Evolutionary conservation across 768 basidiomycete species (phyloP).

Genomic region (Terana coerulea): DNA sequence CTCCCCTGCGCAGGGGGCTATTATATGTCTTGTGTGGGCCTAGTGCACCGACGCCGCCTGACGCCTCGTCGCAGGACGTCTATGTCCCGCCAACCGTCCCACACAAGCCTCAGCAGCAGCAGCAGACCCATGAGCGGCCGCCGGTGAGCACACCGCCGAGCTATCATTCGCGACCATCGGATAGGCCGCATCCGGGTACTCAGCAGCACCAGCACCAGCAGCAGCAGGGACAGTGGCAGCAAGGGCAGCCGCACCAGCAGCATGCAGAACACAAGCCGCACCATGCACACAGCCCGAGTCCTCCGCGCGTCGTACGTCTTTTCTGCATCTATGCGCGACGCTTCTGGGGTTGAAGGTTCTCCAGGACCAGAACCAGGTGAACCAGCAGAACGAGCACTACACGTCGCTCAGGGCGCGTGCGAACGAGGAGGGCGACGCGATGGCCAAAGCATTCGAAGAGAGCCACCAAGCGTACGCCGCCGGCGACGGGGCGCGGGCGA

Average conservation of each 20-base stretch:
- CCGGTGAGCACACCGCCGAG: conserved; percentile 4
- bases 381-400: conserved; percentile 72
- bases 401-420: conserved; percentile 68
- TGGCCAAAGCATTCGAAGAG: conserved; percentile 66
- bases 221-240: not conserved
- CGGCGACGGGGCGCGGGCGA: conserved; percentile 75
- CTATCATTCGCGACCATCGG: conserved; percentile 3
- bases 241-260: conserved; percentile 3
- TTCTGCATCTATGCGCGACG: not conserved
- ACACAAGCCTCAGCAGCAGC: conserved; percentile 12
- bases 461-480: conserved; percentile 72
- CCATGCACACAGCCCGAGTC: conserved; percentile 10
- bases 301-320: conserved; percentile 1
- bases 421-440: conserved; percentile 72
- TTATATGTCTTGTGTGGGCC: conserved; percentile 4
- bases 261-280: conserved; percentile 7
- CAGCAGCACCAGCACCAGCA: conserved; percentile 11
- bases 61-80: conserved; percentile 9
- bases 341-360: not conserved
- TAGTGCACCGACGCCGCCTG: conserved; percentile 1
- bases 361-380: conserved; percentile 54
- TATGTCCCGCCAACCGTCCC: conserved; percentile 18
- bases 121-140: not conserved
- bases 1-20: not conserved
- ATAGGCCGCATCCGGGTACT: conserved; percentile 5